phyloP scores from a whole-genome alignment of 495 filamentous ascomycete species.

The Penicillium antarcticum region DNA sequence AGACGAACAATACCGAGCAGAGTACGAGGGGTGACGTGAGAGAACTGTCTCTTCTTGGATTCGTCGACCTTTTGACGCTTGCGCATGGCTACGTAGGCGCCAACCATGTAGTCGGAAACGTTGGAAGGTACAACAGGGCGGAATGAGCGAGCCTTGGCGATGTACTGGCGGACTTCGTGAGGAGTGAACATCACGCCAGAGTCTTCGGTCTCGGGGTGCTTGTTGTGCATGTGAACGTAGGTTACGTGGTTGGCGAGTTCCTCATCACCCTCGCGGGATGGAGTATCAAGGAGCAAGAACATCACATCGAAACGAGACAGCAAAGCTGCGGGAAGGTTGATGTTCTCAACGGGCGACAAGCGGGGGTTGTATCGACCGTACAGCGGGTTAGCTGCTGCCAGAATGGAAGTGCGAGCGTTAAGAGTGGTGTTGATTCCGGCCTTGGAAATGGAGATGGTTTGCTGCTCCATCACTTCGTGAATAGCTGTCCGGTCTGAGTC shows the following conservation, averaged over 20 bases:
- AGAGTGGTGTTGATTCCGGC: slow-evolving; percentile 94
- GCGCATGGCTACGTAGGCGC: slow-evolving; percentile 90
- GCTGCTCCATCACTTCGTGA: slow-evolving; percentile 99
- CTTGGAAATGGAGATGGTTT: slow-evolving; percentile 98
- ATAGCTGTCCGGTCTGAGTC: slow-evolving; percentile 94
- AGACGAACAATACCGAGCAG: slow-evolving; percentile 89
- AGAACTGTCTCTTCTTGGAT: slow-evolving; percentile 81
- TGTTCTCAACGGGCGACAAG: slow-evolving; percentile 95
- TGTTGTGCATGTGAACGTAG: slow-evolving; percentile 95
- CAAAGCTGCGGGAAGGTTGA: slow-evolving; percentile 93
- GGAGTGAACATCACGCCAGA: slow-evolving; percentile 76
- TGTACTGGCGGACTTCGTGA: slow-evolving; percentile 89
- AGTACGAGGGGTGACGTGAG: slow-evolving; percentile 89
- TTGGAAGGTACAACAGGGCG: slow-evolving; percentile 77
- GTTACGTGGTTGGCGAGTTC: slow-evolving; percentile 95
- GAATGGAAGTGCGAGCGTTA: slow-evolving; percentile 93
- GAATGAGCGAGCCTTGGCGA: slow-evolving; percentile 86
- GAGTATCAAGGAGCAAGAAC: slow-evolving; percentile 93
- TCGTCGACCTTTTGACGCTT: slow-evolving; percentile 87
- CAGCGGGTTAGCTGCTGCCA: slow-evolving; percentile 96
- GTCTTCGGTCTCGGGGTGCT: slow-evolving; percentile 75
- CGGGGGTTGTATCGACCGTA: slow-evolving; percentile 98
- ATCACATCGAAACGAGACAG: slow-evolving; percentile 96
- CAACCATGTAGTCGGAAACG: slow-evolving; percentile 93
- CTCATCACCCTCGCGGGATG: slow-evolving; percentile 81